phyloP scores from a whole-genome alignment of 202 grass and related monocot genomes.

The Zizania palustris region DNA sequence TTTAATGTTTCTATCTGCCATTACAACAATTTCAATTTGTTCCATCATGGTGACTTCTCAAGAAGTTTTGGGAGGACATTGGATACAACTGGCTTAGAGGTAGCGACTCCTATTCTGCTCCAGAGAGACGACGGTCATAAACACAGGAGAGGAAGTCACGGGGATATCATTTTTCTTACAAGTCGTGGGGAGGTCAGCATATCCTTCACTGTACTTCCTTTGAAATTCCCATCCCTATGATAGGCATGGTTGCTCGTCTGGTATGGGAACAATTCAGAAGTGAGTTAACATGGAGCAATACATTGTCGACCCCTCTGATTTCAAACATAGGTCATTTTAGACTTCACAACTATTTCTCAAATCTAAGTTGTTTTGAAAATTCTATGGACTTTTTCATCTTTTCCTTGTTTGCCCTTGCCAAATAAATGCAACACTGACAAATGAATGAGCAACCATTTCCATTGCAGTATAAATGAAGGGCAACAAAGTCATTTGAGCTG shows the following conservation, averaged over 20 bases:
- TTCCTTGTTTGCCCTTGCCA: no score
- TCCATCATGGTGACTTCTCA: conserved; percentile 86
- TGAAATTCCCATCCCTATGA: not conserved
- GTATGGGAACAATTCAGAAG: not conserved
- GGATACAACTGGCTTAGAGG: conserved; percentile 74
- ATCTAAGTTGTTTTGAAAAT: no score
- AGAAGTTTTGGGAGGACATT: conserved; percentile 77
- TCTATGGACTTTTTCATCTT: no score
- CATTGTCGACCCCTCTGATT: no score
- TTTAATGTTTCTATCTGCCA: conserved; percentile 98
- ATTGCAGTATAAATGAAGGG: no score
- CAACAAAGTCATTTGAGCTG: no score
- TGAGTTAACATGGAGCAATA: not conserved
- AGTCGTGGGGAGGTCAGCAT: conserved; percentile 80
- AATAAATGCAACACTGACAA: no score
- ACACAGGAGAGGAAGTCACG: conserved; percentile 90
- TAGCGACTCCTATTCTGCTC: conserved; percentile 77
- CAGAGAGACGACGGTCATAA: conserved; percentile 82
- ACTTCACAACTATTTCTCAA: no score
- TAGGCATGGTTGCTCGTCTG: conserved; percentile 11
- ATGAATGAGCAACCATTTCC: no score
- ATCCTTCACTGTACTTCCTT: not conserved
- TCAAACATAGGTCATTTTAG: no score
- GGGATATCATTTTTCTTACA: conserved; percentile 93
- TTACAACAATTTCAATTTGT: conserved; percentile 75